Evolutionary conservation across 108 stramenopile genomes (phyloP), one percentile per base, ranked within the genome.

Genomic region (Fragilaria radians): DNA sequence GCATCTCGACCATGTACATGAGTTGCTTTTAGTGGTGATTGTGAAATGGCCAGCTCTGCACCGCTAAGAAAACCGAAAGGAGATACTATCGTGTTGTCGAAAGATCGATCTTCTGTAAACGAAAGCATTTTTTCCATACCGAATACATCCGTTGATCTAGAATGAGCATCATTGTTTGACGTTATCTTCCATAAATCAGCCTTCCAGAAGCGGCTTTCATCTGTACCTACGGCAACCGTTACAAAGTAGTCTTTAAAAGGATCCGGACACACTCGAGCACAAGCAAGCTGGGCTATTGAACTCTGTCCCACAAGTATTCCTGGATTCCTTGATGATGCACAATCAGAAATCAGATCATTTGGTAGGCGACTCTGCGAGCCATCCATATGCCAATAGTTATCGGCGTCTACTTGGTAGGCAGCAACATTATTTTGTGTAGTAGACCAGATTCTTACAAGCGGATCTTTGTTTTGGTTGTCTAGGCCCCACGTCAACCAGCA

Each of bases 401-500:
- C 68, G 1, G 54, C 54, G 2, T 34, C 14, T 30, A 28, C 54
- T 31, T 62, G 32, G 28, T 51, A 27, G 11, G 9, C 23, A 24
- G 47, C 55, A 1, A 30, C 66, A 46, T 67, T 51, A 21, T 9
- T 52, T 21, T 33, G 7, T 0, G 46, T 56, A 0, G 67, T 48
- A 22, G 69, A 54, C 84, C 84, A 89, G 29, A 83, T 58, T 58
- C 84, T 89, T 26, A 84, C 82, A 19, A 78, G 73, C 4, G 79
- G 67, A n/a, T 65, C 66, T 14, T 54, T 50, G 27, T 52, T 59
- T 3, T 54, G 63, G 3, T 36, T 36, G 65, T 89, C 84, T 54
- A 83, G 48, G 5, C 88, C 88, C 88, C 88, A 89, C 4, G 88
- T 82, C 1, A 89, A 32, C 84, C 84, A 89, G 54, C 31, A 24